Percentiles rank a stretch among this genome's conserved stretches.
These are phyloP conservation scores for Cladophialophora psammophila DNA, from an alignment of 2,329 filamentous ascomycete species.

Conservation along the genomic window DNA sequence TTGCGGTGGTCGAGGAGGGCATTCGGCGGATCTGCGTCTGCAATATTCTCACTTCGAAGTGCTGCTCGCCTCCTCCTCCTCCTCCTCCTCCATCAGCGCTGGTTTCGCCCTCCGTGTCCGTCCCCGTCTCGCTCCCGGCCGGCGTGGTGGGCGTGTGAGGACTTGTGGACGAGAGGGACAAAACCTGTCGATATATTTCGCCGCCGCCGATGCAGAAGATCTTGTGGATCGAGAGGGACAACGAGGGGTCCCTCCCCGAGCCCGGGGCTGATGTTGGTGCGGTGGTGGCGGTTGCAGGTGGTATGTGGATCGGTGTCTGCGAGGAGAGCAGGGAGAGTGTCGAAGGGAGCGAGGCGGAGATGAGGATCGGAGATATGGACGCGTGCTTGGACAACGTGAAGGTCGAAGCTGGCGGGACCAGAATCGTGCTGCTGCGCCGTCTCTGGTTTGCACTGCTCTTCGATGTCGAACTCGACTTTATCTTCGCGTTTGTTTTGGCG, in stretches of 20 bases:
- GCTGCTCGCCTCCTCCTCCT: slow-evolving; percentile 6
- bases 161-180: slow-evolving; percentile 50
- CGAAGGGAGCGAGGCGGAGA: slow-evolving; percentile 29
- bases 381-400: neutral
- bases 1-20: neutral
- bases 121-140: slow-evolving; percentile 16
- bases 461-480: neutral
- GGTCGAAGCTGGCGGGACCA: slow-evolving; percentile 19
- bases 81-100: slow-evolving; percentile 9
- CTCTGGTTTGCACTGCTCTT: neutral
- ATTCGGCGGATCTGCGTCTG: slow-evolving; percentile 41
- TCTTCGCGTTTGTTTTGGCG: neutral
- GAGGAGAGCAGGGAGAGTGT: slow-evolving; percentile 30
- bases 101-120: slow-evolving; percentile 22
- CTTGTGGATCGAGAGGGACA: slow-evolving; percentile 54
- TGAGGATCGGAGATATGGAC: slow-evolving; percentile 27
- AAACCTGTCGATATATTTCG: slow-evolving; percentile 78
- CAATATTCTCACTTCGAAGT: slow-evolving; percentile 40
- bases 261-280: slow-evolving; percentile 30
- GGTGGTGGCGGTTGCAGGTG: slow-evolving; percentile 37
- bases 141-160: slow-evolving; percentile 1
- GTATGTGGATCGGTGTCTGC: slow-evolving; percentile 11
- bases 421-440: slow-evolving; percentile 19
- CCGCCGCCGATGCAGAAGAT: slow-evolving; percentile 91
- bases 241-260: neutral